Evolutionary conservation across 2,329 filamentous ascomycete species (phyloP), one percentile per base, ranked within the genome.

Genomic region (Pseudodiploospora longispora): DNA sequence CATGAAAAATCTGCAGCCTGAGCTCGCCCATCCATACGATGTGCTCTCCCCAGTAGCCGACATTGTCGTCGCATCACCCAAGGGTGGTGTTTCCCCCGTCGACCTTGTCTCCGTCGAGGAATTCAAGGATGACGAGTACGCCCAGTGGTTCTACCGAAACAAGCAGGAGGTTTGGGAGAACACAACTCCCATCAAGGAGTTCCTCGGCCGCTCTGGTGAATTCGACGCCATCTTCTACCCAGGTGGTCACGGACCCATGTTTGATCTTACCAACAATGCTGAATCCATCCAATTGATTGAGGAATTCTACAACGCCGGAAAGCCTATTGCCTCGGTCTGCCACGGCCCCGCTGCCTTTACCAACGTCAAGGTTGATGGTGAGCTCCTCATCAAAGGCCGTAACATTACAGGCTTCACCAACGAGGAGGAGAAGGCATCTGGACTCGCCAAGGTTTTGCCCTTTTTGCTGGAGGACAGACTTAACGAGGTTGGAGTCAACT

Each of bases 261-360:
- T 72, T 60, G 79, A 82, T 58, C 72, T 83, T 12, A 71, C 70
- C 30, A 62, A 62, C 38, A 71, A 79, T 57, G 47, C 60, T 5
- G 63, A 66, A 7, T 76, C 72, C 29, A 72, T 76, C 48, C 62
- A 69, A 42, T 60, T 83, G 30, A 74, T 78, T 53, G 62, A 65
- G 43, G 75, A 80, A 55, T 82, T 83, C 58, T 72, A 71, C 54
- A 64, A 68, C 34, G 69, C 71, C 4, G 75, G 72, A 47, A 85
- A 84, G 68, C 69, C 80, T 44, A 72, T 86, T 8, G 67, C 76
- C 0, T 78, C 82, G 4, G 80, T 86, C 38, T 86, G 83, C 67
- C 82, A 87, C 62, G 83, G 80, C 4, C 79, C 82, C 3, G 75
- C 75, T 4, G 83, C 74, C 8, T 67, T 87, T 10, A 68, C 72